Base-by-base conservation (phyloP, 345 rosid species). In the Populus euphratica region DNA sequence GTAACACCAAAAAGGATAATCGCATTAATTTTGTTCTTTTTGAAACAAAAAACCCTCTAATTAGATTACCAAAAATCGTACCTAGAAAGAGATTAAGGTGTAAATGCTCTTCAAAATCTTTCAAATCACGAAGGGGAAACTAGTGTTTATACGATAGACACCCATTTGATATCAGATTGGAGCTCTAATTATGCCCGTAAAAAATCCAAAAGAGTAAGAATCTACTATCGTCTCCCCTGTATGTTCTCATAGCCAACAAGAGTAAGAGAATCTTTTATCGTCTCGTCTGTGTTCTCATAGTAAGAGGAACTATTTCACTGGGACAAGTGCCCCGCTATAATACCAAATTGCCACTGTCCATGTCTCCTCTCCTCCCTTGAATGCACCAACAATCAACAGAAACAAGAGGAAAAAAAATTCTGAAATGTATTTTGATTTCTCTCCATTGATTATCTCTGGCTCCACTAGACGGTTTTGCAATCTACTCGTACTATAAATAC, bases 271-370 rank as follows among this genome's bases (percentile, higher is more conserved):
- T 56, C 29, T 56, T 23, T 23, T 8, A 23, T 59, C 64, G 11
- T 23, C 29, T 59, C 11, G 14, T 27, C 29, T n/a, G 4, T 47
- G 6, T 4, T 59, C 4, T 10, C 4, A 1, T 10, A 23, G 12
- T 10, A 59, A 59, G 64, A 59, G 64, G 29, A 8, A n/a, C 27
- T 56, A 8, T 8, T 52, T 59, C 64, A 59, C 64, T 4, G 5
- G 13, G 12, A 1, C 56, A n/a, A 23, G 5, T 69, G 52, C 70
- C 77, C 44, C 31, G 8, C 56, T 65, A 74, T 72, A 76, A 62
- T 68, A 43, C 21, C 33, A 20, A 56, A 35, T 14, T 61, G 83
- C 73, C 83, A 76, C 70, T 70, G 73, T 64, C 61, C 49, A 11
- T 13, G 39, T 63, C 29, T 67, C 35, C 73, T 76, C 44, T 6